A percentile compares a stretch with the other conserved stretches of the same genome.
Evolutionary conservation across 1,284 basidiomycete genomes (phyloP).

Genomic region (Exobasidium rhododendri): DNA sequence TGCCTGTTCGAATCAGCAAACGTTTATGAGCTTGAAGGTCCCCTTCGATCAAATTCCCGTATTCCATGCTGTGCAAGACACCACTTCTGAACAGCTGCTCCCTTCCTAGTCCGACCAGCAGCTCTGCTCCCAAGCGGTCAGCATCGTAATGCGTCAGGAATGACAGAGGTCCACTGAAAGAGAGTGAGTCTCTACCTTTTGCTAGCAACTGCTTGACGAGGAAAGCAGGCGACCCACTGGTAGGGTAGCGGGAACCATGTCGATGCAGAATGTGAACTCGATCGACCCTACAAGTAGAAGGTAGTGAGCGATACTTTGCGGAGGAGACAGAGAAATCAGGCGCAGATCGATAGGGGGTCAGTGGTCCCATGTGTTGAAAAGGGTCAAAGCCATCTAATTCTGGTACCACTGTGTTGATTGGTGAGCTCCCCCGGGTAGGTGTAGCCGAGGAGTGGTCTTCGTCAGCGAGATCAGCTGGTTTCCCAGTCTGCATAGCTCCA

Average conservation of each 20-base stretch:
- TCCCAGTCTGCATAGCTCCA: slow-evolving; percentile 40
- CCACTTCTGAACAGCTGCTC: slow-evolving; percentile 31
- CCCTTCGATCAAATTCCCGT: slow-evolving; percentile 16
- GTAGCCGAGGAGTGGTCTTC: slow-evolving; percentile 36
- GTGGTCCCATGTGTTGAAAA: slow-evolving; percentile 50
- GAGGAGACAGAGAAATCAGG: slow-evolving; percentile 44
- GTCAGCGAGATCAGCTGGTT: slow-evolving; percentile 39
- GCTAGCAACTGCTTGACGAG: slow-evolving; percentile 10
- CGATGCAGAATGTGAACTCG: slow-evolving; percentile 51
- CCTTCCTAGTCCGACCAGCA: slow-evolving; percentile 47
- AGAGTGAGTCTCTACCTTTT: slow-evolving; percentile 15
- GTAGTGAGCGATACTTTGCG: slow-evolving; percentile 27
- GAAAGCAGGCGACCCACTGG: slow-evolving; percentile 12
- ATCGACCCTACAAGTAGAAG: slow-evolving; percentile 29
- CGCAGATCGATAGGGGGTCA: slow-evolving; percentile 47
- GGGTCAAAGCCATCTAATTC: slow-evolving; percentile 31
- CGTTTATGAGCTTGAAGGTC: slow-evolving; percentile 23
- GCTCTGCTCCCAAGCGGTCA: slow-evolving; percentile 44
- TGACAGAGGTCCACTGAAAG: slow-evolving; percentile 34
- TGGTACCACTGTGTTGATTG: slow-evolving; percentile 44
- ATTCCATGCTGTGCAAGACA: slow-evolving; percentile 14
- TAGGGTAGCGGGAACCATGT: slow-evolving; percentile 50
- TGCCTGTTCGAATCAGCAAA: slow-evolving; percentile 47
- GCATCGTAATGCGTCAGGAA: slow-evolving; percentile 41
- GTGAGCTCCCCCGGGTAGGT: slow-evolving; percentile 33